Percentiles rank a stretch among this genome's conserved stretches.
Evolutionary conservation across 768 basidiomycete species (phyloP).

Genomic region (Astraeus odoratus): DNA sequence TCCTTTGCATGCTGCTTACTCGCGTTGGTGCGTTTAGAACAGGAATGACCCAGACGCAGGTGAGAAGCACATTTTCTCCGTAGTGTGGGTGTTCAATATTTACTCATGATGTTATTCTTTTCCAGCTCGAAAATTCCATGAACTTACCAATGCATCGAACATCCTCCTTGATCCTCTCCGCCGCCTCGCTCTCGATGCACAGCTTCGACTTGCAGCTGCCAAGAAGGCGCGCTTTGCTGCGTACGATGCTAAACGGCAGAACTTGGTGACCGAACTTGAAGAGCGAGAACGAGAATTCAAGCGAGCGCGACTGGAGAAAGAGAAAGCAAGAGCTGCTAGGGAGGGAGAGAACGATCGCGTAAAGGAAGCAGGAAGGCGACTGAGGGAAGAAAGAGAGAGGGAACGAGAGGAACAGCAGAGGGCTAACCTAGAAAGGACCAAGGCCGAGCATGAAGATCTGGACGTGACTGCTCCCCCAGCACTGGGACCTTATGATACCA

Average conservation of each 20-base stretch:
- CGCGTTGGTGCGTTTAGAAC: constrained; percentile 42
- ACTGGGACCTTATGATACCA: constrained; percentile 65
- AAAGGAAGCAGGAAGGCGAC: constrained; percentile 63
- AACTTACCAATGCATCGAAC: constrained; percentile 75
- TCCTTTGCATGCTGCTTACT: constrained; percentile 9
- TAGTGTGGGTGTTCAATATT: not conserved
- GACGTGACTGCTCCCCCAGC: constrained; percentile 50
- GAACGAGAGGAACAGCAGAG: constrained; percentile 41
- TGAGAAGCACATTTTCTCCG: constrained; percentile 11
- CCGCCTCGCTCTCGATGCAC: constrained; percentile 73
- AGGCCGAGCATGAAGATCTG: constrained; percentile 25
- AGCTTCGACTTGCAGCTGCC: constrained; percentile 63
- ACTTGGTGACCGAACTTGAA: constrained; percentile 70
- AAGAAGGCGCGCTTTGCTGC: constrained; percentile 61
- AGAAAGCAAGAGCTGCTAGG: constrained; percentile 45
- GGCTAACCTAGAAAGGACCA: constrained; percentile 18
- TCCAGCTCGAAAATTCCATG: constrained; percentile 73
- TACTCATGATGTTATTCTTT: not conserved
- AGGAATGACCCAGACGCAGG: constrained; percentile 77
- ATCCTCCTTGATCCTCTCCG: constrained; percentile 75
- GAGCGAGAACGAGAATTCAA: constrained; percentile 72
- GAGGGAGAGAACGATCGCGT: constrained; percentile 64
- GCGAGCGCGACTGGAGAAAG: constrained; percentile 57
- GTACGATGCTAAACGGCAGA: constrained; percentile 69
- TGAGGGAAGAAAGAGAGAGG: constrained; percentile 62